Evolutionary conservation across 2,329 filamentous ascomycete species (phyloP), one percentile per base, ranked within the genome.

Genomic region (Aphanocladium album): DNA sequence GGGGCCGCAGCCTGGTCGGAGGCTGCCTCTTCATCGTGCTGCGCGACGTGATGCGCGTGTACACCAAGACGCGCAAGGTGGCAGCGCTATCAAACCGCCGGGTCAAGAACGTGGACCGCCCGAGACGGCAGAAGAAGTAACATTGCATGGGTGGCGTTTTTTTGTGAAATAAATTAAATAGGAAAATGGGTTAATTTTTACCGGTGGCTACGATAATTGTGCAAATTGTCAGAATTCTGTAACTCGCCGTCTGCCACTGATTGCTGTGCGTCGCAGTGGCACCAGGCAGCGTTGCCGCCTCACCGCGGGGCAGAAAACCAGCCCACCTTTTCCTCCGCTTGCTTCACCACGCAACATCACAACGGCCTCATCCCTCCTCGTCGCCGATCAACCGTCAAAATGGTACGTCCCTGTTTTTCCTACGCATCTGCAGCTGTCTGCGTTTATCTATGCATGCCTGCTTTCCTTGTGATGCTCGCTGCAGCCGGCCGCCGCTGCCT

Each of bases 21-120:
- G 95, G 95, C 0, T 95, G 91, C 70, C 76, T 96, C 21, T 96
- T 93, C 68, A 87, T 98, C 17, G 87, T 96, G 11, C 73, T 96
- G 57, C 95, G 93, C 72, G 86, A 89, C 67, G 79, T 78, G 2
- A 75, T 88, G 55, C 76, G 78, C 61, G 72, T 89, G 25, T 89
- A 87, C 68, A 79, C 81, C 65, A 89, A 88, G 74, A 86, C 86
- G 71, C 78, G 84, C 63, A 80, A 79, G 63, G 85, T 84, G 14
- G 78, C 82, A 66, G 79, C 84, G 37, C 80, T 82, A 67, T 76
- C 77, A 7, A 79, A 80, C 49, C 78, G 84, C 58, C 77, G 76
- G 62, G 78, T 88, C 41, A 77, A 79, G 71, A 85, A 84, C 60
- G 76, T 81, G 14, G 74, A 79, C 21, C 69, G 76, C 54, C 67